Percentiles rank a stretch among this genome's conserved stretches.
Conservation (phyloP, 495 filamentous ascomycete genomes). For the Friedmanniomyces simplex region DNA sequence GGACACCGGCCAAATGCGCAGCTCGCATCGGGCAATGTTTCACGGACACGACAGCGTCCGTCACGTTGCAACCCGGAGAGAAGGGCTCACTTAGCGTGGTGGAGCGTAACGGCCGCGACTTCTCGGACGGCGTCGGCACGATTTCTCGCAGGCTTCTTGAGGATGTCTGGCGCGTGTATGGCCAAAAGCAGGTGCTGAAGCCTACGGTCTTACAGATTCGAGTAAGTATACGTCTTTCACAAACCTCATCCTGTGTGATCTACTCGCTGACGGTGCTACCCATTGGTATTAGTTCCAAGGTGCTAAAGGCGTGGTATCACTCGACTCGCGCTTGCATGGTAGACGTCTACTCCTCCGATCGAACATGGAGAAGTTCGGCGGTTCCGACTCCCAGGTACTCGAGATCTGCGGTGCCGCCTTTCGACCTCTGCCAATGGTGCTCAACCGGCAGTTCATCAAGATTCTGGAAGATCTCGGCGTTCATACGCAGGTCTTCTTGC, state of each 20-base stretch:
- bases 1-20: conserved; percentile 61
- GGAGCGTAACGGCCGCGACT: conserved; percentile 39
- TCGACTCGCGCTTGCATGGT: conserved; percentile 49
- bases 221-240: background rate
- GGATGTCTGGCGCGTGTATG: conserved; percentile 40
- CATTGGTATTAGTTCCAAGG: conserved; percentile 37
- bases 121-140: conserved; percentile 71
- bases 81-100: conserved; percentile 18
- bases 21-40: conserved; percentile 78
- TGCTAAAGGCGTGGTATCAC: conserved; percentile 62
- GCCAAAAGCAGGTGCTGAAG: conserved; percentile 30
- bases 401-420: conserved; percentile 65
- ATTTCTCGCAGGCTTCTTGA: conserved; percentile 49
- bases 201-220: conserved; percentile 65
- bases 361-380: conserved; percentile 73
- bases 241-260: background rate
- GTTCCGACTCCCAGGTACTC: conserved; percentile 40
- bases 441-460: conserved; percentile 73
- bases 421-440: conserved; percentile 53
- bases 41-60: conserved; percentile 51
- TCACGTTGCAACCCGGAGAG: conserved; percentile 31
- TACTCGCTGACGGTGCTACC: no score
- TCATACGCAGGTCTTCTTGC: conserved; percentile 43
- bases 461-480: conserved; percentile 67
- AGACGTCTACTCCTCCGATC: conserved; percentile 46